Base-by-base conservation (phyloP, 768 basidiomycete species). In the Boletus sensibilis region DNA sequence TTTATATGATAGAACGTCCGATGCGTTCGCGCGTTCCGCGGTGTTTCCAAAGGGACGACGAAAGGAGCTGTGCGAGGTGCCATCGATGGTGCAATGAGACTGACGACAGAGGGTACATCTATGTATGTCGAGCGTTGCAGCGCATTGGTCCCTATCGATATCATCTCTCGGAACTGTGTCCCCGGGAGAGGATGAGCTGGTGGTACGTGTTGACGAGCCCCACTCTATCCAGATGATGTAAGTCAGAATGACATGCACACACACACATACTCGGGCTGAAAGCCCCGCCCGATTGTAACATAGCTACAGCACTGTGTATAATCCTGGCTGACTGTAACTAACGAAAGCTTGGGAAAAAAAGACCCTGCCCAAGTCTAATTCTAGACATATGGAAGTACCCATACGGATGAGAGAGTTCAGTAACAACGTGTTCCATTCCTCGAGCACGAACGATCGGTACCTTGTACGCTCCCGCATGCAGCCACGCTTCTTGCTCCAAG, bases 11-110 rank as follows among this genome's bases (percentile, higher is more conserved):
- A 33, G 33, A 34, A 56, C 53, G 21, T 56, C 53, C 53, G 57
- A 58, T 39, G 42, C 18, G 7, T 40, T 57, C 54, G 54, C 42
- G 7, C 47, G 4, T 44, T 50, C 57, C 54, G 57, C 47, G 37
- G 57, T 11, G 23, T 56, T 27, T 38, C 29, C 56, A 29, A 33
- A 47, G 46, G 13, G 13, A 20, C 20, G n/a, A 20, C 5, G 39
- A 29, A 12, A 31, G 16, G 31, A 20, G n/a, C 25, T 20, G 42
- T 46, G 25, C 51, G 41, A 20, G 25, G 40, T 34, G 25, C 5
- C n/a, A 14, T 25, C 33, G 33, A 31, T 25, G 12, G 18, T 35
- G 37, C 34, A 18, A n/a, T 21, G 27, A 8, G 34, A 44, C 40
- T 35, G 25, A 23, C 40, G 21, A 43, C n/a, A 27, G 40, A 10